These are phyloP conservation scores for Penicillium atrosanguineum DNA, from an alignment of 495 filamentous ascomycete genomes.

Conservation along the genomic window DNA sequence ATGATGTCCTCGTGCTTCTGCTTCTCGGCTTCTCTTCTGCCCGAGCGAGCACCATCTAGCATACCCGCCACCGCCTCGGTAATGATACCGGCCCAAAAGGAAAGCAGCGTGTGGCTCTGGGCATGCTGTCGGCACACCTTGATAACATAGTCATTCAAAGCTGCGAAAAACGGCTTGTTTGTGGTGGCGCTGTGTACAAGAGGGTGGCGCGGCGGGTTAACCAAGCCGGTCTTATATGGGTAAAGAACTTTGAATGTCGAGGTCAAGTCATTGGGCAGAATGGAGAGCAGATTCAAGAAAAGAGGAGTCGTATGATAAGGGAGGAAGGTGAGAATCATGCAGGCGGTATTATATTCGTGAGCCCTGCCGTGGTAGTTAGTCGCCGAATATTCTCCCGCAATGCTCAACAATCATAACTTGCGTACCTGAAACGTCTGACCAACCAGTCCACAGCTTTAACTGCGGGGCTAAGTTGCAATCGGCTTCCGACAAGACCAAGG, in stretches of 20 bases:
- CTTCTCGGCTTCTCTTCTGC: conserved; percentile 61
- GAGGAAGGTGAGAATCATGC: conserved; percentile 81
- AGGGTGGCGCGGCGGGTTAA: conserved; percentile 71
- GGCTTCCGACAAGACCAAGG: conserved; percentile 70
- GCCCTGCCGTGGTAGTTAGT: conserved; percentile 53
- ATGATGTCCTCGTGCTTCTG: conserved; percentile 78
- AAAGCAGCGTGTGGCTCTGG: conserved; percentile 70
- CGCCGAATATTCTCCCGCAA: conserved; percentile 18
- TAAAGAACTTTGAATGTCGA: conserved; percentile 77
- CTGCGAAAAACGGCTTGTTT: conserved; percentile 64
- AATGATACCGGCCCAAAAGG: conserved; percentile 83
- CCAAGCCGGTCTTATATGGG: conserved; percentile 74
- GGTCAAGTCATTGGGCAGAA: conserved; percentile 70
- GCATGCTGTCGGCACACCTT: conserved; percentile 62
- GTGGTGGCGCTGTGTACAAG: conserved; percentile 77
- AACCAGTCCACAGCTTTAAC: conserved; percentile 94
- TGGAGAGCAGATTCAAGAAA: conserved; percentile 77
- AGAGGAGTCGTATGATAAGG: conserved; percentile 84
- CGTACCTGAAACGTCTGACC: conserved; percentile 82
- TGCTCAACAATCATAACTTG: background rate
- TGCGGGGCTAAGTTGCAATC: conserved; percentile 76
- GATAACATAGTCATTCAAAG: conserved; percentile 72
- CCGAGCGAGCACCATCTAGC: conserved; percentile 71
- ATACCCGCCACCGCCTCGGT: conserved; percentile 78
- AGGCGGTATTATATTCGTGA: conserved; percentile 83